These are phyloP conservation scores for Globisporangium yorkense DNA, from an alignment of 352 stramenopile species.

Conservation along the genomic window DNA sequence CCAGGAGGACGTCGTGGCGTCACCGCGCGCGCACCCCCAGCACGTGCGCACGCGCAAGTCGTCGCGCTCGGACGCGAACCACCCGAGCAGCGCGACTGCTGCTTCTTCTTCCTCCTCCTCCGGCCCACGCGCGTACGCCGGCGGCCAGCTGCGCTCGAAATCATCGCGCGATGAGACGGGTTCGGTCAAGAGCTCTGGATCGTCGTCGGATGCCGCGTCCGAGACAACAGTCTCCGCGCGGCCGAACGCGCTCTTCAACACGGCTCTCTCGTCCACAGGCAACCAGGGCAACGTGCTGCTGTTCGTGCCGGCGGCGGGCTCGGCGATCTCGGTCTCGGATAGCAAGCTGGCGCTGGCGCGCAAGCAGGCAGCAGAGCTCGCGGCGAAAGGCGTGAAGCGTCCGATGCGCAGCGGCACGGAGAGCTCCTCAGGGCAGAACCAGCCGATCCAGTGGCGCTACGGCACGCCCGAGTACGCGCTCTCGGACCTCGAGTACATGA, in stretches of 20 bases:
- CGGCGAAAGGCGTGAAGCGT: slow-evolving; percentile 42
- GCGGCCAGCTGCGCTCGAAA: slow-evolving; percentile 13
- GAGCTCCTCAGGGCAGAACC: slow-evolving; percentile 6
- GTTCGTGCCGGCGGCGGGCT: slow-evolving; percentile 63
- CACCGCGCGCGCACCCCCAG: slow-evolving; percentile 19
- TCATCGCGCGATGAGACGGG: slow-evolving; percentile 17
- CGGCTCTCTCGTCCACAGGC: slow-evolving; percentile 18
- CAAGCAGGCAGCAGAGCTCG: slow-evolving; percentile 48
- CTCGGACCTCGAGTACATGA: slow-evolving; percentile 70
- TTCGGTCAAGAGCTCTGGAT: slow-evolving; percentile 18
- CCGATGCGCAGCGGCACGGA: slow-evolving; percentile 42
- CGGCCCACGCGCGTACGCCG: slow-evolving; percentile 20
- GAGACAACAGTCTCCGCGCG: slow-evolving; percentile 13
- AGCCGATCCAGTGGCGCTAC: slow-evolving; percentile 52
- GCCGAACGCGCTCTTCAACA: slow-evolving; percentile 22
- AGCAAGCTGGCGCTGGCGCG: slow-evolving; percentile 51
- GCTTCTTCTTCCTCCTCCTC: background rate
- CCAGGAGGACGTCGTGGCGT: slow-evolving; percentile 4
- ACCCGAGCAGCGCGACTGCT: slow-evolving; percentile 5
- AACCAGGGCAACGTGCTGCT: slow-evolving; percentile 55
- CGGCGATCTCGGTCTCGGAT: slow-evolving; percentile 59
- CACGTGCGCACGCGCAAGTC: slow-evolving; percentile 20
- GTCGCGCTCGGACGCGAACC: slow-evolving; percentile 21
- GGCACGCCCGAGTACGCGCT: slow-evolving; percentile 65
- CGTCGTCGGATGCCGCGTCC: slow-evolving; percentile 14